These are phyloP conservation scores for Verticillium zaregamsianum DNA, from an alignment of 2,329 filamentous ascomycete species.

Conservation along the genomic window DNA sequence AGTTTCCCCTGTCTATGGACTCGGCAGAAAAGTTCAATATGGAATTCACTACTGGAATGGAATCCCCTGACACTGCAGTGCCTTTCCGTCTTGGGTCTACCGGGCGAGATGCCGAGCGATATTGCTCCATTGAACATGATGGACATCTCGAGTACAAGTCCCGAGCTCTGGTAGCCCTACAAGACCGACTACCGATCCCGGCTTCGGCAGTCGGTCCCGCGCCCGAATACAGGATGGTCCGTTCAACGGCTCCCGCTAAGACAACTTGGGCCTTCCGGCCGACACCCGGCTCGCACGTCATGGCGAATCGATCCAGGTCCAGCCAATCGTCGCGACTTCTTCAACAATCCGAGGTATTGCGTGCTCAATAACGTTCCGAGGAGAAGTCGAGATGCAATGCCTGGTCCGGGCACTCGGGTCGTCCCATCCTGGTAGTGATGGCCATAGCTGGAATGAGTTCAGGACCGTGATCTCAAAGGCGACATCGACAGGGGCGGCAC, in stretches of 20 bases:
- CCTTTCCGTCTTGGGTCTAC: not conserved
- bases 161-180: not conserved
- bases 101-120: not conserved
- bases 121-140: not conserved
- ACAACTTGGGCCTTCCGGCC: constrained; percentile 5
- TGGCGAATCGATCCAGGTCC: not conserved
- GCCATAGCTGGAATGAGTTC: not conserved
- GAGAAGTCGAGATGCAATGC: not conserved
- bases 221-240: not conserved
- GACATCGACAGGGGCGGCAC: not conserved
- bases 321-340: not conserved
- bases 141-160: not conserved
- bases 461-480: not conserved
- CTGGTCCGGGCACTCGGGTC: not conserved
- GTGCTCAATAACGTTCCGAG: not conserved
- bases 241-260: not conserved
- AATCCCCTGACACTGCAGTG: not conserved
- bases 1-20: not conserved
- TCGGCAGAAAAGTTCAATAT: not conserved
- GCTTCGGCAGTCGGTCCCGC: constrained; percentile 9
- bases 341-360: not conserved
- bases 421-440: not conserved
- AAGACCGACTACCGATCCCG: not conserved
- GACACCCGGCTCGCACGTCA: constrained; percentile 3
- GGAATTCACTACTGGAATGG: not conserved